Base-by-base conservation (phyloP, 139 green algal species). In the Zygnema cylindricum region DNA sequence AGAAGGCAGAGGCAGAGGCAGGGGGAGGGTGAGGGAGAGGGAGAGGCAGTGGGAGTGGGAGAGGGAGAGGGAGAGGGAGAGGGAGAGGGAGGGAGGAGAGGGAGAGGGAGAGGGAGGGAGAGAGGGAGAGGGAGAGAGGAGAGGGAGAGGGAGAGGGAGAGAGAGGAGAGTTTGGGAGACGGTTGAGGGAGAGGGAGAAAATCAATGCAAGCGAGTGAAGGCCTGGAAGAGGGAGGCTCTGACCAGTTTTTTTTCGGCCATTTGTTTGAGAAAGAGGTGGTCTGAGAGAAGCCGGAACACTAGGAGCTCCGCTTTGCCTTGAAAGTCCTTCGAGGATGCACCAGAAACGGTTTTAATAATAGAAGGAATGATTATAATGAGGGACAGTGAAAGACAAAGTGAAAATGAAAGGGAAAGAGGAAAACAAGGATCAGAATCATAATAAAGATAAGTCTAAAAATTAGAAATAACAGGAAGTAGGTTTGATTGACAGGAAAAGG, bases 221-320 rank as follows among this genome's bases (percentile, higher is more conserved):
- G 1, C 35, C 40, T 32, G 1, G 1, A 40, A 82, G 1, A 2
- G 1, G 2, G 40, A 2, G 75, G 33, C 32, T 33, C 81, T 81
- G 7, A 88, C 82, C 63, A 88, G 43, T 33, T 88, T 88, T 43
- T 82, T 88, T 21, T 83, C 55, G 33, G 57, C 83, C 83, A 88
- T 88, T 69, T 88, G 83, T 39, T 82, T 49, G 1, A 88, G 39
- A 43, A 88, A 88, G 42, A 36, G 69, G 35, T 88, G 83, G 3
- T 84, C 32, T 11, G 69, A 63, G 25, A 88, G 25, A 43, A 69
- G 83, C n/a, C 69, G 69, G 16, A 88, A 88, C 33, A 88, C 69
- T 1, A 88, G 83, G 35, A 88, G 63, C 82, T 88, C 57, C 1
- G 82, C 82, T 75, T 88, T 88, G 1, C 82, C 82, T 35, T 77